Evolutionary conservation across 352 stramenopile species (phyloP), one percentile per base, ranked within the genome.

Genomic region (Globisporangium irregulare): DNA sequence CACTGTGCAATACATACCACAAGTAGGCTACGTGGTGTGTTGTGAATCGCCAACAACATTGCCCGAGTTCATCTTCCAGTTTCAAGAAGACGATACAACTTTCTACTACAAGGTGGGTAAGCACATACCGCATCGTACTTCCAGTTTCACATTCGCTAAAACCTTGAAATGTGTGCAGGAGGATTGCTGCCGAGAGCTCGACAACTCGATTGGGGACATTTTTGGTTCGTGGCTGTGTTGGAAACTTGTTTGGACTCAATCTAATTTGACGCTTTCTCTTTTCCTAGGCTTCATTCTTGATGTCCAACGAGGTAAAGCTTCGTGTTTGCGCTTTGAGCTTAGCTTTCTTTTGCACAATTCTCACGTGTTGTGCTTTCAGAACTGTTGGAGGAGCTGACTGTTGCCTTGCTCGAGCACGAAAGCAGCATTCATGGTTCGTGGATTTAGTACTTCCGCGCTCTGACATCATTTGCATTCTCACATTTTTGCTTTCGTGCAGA

Each of bases 21-120:
- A 93, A 83, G 82, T 95, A 38, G 89, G 89, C 12, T 96, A 94
- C 71, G 87, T 94, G 15, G 86, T 96, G 34, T 92, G 82, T 61
- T 94, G 85, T 55, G 81, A 93, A 65, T 81, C 83, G 5, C 74
- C 79, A 10, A 93, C 81, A 27, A 80, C 77, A 46, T 64, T 94
- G 15, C 75, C 85, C 22, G 84, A 90, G 53, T 96, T 96, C 43
- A 75, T 91, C 14, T 96, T 94, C 63, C 88, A 96, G 72, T 96
- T 94, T 65, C 86, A 94, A 82, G 87, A 94, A 80, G 87, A 94
- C 54, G 86, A 93, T 24, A 79, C 80, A 2, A 93, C 86, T 1
- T 93, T 94, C 67, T 94, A 93, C 61, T 96, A 93, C 79, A 96
- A 96, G 76, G 88, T 94, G 48, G 1, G 18, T 32, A 22, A 22